Evolutionary conservation across 257 asterid genomes (phyloP).

Genomic region (Primulina eburnea): DNA sequence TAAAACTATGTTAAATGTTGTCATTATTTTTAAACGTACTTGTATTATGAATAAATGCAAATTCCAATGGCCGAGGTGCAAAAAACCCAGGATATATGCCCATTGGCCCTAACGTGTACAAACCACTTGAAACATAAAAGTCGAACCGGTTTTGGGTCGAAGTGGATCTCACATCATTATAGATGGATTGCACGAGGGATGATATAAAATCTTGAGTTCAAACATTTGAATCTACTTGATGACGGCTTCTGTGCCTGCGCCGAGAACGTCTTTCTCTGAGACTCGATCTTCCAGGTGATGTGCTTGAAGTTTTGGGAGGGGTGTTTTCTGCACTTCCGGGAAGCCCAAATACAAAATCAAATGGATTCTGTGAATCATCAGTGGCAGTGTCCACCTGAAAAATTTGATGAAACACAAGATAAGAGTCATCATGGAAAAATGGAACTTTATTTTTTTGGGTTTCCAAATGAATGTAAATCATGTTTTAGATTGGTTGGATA

Average conservation of each 20-base stretch:
- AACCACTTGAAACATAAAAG: no score
- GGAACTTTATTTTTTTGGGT: background rate
- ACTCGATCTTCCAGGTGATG: constrained; percentile 30
- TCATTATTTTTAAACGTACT: no score
- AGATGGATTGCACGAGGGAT: background rate
- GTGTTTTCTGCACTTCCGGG: constrained; percentile 34
- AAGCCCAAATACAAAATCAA: constrained; percentile 59
- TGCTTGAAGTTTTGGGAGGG: constrained; percentile 25
- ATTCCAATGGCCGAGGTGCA: no score
- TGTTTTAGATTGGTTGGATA: background rate
- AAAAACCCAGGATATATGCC: no score
- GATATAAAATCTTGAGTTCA: constrained; percentile 16
- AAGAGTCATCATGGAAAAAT: background rate
- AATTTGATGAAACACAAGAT: constrained; percentile 4
- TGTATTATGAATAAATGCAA: no score
- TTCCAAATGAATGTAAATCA: background rate
- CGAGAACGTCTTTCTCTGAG: constrained; percentile 51
- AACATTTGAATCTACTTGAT: constrained; percentile 37
- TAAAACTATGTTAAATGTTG: no score
- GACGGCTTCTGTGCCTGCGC: constrained; percentile 52
- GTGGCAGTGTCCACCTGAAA: constrained; percentile 38
- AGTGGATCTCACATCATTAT: background rate
- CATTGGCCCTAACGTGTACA: no score
- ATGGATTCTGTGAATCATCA: constrained; percentile 44
- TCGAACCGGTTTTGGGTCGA: no score